A percentile compares a stretch with the other conserved stretches of the same genome.
phyloP scores from a whole-genome alignment of 257 asterid genomes.

The Solanum lycopersicoides region DNA sequence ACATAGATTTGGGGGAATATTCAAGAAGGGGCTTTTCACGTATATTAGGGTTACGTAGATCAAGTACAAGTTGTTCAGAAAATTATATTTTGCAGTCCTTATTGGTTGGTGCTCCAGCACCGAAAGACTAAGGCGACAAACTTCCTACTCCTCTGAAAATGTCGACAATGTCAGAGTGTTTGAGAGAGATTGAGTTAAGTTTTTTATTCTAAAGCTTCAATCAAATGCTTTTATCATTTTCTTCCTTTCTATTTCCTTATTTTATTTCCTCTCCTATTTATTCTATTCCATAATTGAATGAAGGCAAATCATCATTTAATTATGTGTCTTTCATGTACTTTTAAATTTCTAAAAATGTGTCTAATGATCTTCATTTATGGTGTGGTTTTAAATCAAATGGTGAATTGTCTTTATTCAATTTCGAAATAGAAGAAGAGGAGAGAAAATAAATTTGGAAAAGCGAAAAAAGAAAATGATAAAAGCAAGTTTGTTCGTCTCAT shows the following conservation, averaged over 20 bases:
- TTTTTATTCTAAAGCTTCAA: constrained; percentile 13
- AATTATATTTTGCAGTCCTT: constrained; percentile 65
- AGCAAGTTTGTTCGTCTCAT: not conserved
- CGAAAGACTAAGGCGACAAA: not conserved
- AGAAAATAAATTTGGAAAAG: not conserved
- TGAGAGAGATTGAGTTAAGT: constrained; percentile 21
- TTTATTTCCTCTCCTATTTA: not conserved
- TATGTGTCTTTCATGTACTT: not conserved
- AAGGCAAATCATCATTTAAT: not conserved
- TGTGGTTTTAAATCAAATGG: not conserved
- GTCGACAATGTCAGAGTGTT: not conserved
- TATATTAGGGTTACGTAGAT: constrained; percentile 4
- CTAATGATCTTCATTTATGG: not conserved
- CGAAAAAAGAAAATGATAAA: not conserved
- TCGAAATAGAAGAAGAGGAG: not conserved
- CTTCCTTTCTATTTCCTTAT: not conserved
- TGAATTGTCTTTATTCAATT: not conserved
- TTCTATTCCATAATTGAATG: not conserved
- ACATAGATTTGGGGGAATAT: constrained; percentile 1
- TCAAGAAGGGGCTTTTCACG: constrained; percentile 8
- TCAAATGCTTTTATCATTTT: not conserved
- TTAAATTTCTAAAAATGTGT: too few relatives aligned
- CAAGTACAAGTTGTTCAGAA: constrained; percentile 14
- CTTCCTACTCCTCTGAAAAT: not conserved
- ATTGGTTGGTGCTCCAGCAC: constrained; percentile 9